Base-by-base conservation (phyloP, 176 grass and related monocot species). In the Typha latifolia region DNA sequence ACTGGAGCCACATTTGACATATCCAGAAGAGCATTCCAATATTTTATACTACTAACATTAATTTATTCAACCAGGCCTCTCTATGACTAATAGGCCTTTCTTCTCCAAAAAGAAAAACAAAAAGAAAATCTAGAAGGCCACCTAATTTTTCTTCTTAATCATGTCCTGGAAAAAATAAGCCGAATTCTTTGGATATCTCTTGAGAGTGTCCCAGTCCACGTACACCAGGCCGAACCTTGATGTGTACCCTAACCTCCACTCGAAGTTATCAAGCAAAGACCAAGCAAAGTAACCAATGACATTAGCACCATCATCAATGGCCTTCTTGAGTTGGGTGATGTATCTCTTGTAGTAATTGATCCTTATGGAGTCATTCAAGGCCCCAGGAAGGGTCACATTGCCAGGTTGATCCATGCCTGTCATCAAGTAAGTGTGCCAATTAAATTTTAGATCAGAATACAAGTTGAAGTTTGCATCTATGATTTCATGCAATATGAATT, bases 241-340 rank as follows among this genome's bases (percentile, higher is more conserved):
- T 34, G 80, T 90, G 57, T 78, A 86, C 0, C 83, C 87, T 0
- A 78, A 72, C 29, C 67, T 51, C 83, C 80, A 86, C 52, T 90
- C 83, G 5, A 86, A 90, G 80, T 72, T 90, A 53, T 86, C 87
- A 0, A 90, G 74, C 63, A 86, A 24, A 16, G 83, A 90, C 87
- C 80, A 86, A 0, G 77, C 83, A 12, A 90, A 90, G 66, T 86
- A 86, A 0, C 87, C 77, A 0, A 68, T 75, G 21, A 86, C 87
- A 8, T 37, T 78, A 0, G 83, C 83, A 0, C 83, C 77, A 4
- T 86, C 74, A 0, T 71, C 49, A 12, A 83, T 27, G 0, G 80
- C 77, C 7, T 19, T 70, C 37, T 75, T 77, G 27, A 90, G 73
- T 61, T 90, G 74, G 1, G 51, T 64, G 0, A 86, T 74, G 66